Conservation (phyloP, 176 grass and related monocot species). For the Typha latifolia region DNA sequence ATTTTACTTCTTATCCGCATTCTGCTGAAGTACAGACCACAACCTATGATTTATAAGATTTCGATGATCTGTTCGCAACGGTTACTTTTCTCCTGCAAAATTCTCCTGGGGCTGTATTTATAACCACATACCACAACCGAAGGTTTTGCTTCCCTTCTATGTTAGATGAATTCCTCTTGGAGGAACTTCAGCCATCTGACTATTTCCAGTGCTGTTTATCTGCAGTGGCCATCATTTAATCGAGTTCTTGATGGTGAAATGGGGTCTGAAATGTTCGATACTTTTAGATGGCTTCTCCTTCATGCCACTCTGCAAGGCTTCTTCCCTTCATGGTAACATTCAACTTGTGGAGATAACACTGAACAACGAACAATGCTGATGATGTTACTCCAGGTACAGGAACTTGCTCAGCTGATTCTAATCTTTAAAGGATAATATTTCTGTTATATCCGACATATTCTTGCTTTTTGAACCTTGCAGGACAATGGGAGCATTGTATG, state of each 20-base stretch:
- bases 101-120: conserved; percentile 49
- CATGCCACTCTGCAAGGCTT: conserved; percentile 56
- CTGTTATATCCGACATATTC: neutral
- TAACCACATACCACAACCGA: conserved; percentile 81
- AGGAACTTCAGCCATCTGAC: neutral
- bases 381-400: neutral
- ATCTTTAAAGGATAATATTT: neutral
- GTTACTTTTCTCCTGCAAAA: conserved; percentile 59
- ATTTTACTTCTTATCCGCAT: neutral
- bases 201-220: neutral
- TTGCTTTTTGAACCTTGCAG: neutral
- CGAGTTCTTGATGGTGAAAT: conserved; percentile 88
- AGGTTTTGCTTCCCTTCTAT: conserved; percentile 25
- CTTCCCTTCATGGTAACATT: conserved; percentile 61
- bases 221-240: conserved; percentile 81
- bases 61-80: conserved; percentile 62
- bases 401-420: neutral
- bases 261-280: conserved; percentile 70
- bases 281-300: conserved; percentile 72
- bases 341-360: conserved; percentile 62
- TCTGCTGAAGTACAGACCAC: neutral
- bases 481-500: neutral
- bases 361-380: conserved; percentile 24
- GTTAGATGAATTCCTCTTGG: neutral
- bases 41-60: conserved; percentile 37